Percentiles rank a stretch among this genome's conserved stretches.
phyloP scores from a whole-genome alignment of 768 basidiomycete species.

The Russula emetica region DNA sequence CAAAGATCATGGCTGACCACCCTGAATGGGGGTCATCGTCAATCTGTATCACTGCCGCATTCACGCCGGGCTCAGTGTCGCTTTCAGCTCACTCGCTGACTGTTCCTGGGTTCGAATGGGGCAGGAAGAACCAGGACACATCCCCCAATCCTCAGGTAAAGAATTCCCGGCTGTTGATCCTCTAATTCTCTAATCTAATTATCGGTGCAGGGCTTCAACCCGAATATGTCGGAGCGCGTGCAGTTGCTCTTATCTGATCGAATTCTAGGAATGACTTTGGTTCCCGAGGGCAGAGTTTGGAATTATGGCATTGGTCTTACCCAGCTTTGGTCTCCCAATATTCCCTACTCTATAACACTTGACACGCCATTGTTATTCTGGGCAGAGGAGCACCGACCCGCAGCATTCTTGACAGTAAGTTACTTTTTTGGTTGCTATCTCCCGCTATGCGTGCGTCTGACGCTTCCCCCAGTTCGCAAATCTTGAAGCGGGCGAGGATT shows the following conservation, averaged over 20 bases:
- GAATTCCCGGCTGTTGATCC: conserved; percentile 24
- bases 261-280: conserved; percentile 91
- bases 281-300: conserved; percentile 93
- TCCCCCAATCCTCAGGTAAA: conserved; percentile 70
- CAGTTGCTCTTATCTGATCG: conserved; percentile 92
- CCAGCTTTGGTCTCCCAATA: conserved; percentile 79
- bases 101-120: conserved; percentile 96
- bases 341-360: conserved; percentile 77
- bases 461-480: conserved; percentile 65
- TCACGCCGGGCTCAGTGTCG: conserved; percentile 97
- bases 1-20: conserved; percentile 95
- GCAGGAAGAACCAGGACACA: conserved; percentile 85
- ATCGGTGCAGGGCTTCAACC: conserved; percentile 74
- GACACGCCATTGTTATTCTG: conserved; percentile 96
- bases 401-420: conserved; percentile 87
- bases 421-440: no score
- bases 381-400: conserved; percentile 92
- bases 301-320: conserved; percentile 95
- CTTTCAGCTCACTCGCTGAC: conserved; percentile 88
- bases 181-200: conserved; percentile 16
- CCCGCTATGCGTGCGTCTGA: conserved; percentile 15
- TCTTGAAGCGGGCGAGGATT: conserved; percentile 86
- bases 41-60: conserved; percentile 90
- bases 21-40: conserved; percentile 92
- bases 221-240: conserved; percentile 97